Base-by-base conservation (phyloP, 208 protist genomes). In the Acanthamoeba pearcei region DNA sequence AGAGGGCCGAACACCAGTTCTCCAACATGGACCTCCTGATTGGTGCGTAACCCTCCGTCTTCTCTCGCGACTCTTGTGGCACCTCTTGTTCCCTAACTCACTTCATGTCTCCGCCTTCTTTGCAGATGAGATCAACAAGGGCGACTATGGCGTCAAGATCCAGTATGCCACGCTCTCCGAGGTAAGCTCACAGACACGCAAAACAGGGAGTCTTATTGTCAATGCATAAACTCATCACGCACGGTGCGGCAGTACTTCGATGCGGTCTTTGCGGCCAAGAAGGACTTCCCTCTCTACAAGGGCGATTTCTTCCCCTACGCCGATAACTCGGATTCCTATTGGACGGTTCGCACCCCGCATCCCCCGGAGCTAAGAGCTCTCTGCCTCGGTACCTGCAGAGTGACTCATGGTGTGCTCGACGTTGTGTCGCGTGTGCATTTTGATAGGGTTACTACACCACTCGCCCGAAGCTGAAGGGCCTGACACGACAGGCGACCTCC, bases 301-400 rank as follows among this genome's bases (percentile, higher is more conserved):
- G 64, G 90, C 55, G 97, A 98, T 76, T 98, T 98, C 72, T 96
- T 98, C 19, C 97, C 96, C 19, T 98, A 98, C 72, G 96, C 96
- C 53, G 97, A 98, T 66, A 95, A 97, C 57, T 32, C 38, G 29
- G 96, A 97, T 32, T 70, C 27, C 17, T 97, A 96, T 62, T 97
- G 96, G 96, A 97, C 96, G 10, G 94, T 95, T 74, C 64, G 32
- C 22, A 24, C 1, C 15, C 35, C 35, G 10, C 24, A 42, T 8
- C 78, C 6, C 78, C 6, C 46, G 35, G 78, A 17, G 27, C 27
- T 29, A 4, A 29, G 19, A 0, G 5, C 42, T 29, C 49, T 53
- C 12, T 12, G 49, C 49, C 49, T 70, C 64, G 27, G 27, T 24
- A 5, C 27, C 6, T 1, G 27, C 12, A 68, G 5, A 15, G 1